Percentiles rank a stretch among this genome's conserved stretches.
Evolutionary conservation across 257 asterid species (phyloP).

Genomic region (Solanum stenotomum): DNA sequence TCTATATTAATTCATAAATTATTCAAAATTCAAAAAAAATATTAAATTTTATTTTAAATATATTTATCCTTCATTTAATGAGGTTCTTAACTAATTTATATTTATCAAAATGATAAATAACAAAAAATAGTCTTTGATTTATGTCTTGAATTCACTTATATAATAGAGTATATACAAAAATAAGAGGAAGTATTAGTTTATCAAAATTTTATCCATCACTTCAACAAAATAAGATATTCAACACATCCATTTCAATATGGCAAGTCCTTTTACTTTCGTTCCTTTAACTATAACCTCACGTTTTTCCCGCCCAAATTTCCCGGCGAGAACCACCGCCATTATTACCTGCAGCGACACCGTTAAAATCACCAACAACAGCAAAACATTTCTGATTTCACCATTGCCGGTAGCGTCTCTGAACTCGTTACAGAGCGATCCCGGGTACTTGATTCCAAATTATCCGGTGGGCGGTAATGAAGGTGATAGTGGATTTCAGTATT

Average conservation of each 20-base stretch:
- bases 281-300: background rate
- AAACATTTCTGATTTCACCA: background rate
- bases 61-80: too few species aligned
- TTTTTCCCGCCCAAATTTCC: slow-evolving; percentile 17
- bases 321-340: background rate
- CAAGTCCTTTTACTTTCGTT: slow-evolving; percentile 17
- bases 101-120: too few species aligned
- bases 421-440: slow-evolving; percentile 58
- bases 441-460: slow-evolving; percentile 40
- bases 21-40: too few species aligned
- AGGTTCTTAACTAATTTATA: too few species aligned
- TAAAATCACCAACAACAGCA: background rate
- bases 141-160: too few species aligned
- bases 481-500: slow-evolving; percentile 42
- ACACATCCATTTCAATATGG: slow-evolving; percentile 22
- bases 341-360: slow-evolving; percentile 10
- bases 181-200: too few species aligned
- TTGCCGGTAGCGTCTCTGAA: slow-evolving; percentile 32
- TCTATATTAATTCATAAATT: too few species aligned
- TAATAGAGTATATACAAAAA: too few species aligned
- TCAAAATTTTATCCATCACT: too few species aligned
- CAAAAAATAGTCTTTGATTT: too few species aligned
- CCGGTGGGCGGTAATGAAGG: background rate
- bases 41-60: too few species aligned
- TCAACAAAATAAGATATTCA: too few species aligned